phyloP scores from a whole-genome alignment of 2,329 filamentous ascomycete species.

The Hymenoscyphus scutula region DNA sequence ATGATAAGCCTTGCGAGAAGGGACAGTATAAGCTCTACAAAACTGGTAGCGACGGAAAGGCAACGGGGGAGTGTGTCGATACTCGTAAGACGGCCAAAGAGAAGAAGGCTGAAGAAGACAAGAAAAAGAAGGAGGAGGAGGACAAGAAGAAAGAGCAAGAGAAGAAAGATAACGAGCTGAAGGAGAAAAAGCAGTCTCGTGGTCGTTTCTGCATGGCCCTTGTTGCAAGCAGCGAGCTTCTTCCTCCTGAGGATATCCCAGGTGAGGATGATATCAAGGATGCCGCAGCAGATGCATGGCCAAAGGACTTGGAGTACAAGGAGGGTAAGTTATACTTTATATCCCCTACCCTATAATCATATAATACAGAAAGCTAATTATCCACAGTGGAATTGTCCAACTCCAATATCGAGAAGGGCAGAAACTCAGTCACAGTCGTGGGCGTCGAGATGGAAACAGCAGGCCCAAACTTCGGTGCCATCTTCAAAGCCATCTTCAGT shows the following conservation, averaged over 20 bases:
- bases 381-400: background rate
- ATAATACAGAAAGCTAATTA: background rate
- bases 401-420: background rate
- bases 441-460: background rate
- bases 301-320: background rate
- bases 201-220: background rate
- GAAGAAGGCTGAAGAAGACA: background rate
- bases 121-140: background rate
- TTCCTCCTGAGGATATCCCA: background rate
- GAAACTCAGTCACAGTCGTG: background rate
- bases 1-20: background rate
- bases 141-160: background rate
- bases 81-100: background rate
- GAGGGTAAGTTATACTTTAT: background rate
- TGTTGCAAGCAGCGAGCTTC: background rate
- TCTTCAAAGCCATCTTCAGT: background rate
- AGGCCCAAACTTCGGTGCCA: background rate
- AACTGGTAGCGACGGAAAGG: background rate
- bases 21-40: background rate
- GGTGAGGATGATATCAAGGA: background rate
- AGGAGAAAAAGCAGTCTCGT: background rate
- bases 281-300: background rate
- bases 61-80: background rate
- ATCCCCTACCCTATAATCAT: background rate
- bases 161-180: background rate